Evolutionary conservation across 129 eudicot genomes (phyloP).

Genomic region (Ambrosia trifida): DNA sequence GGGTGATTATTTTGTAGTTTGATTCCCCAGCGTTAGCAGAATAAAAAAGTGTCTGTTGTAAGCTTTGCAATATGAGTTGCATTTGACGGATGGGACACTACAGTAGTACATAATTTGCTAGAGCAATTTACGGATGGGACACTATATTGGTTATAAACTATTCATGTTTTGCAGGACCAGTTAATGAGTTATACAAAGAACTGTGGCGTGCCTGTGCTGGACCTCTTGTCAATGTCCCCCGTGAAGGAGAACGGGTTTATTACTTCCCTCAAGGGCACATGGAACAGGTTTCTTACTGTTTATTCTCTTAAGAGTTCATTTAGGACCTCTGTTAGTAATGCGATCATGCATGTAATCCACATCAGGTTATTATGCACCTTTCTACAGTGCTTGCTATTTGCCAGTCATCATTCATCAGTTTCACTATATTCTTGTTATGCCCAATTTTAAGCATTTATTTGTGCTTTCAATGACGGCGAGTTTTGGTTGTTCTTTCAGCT

Average conservation of each 20-base stretch:
- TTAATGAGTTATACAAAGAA: constrained; percentile 66
- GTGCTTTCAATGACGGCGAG: constrained; percentile 1
- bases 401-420: constrained; percentile 5
- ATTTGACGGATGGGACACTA: too few species aligned
- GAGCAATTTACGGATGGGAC: too few species aligned
- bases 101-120: too few species aligned
- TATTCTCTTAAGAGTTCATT: background rate
- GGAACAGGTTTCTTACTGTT: constrained; percentile 67
- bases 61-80: constrained; percentile 5
- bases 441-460: constrained; percentile 11
- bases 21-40: too few species aligned
- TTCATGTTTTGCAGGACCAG: constrained; percentile 37
- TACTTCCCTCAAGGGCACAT: constrained; percentile 96
- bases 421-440: background rate
- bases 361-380: background rate
- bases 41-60: too few species aligned
- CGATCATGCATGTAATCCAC: background rate
- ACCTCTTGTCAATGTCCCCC: constrained; percentile 80
- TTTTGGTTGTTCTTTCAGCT: constrained; percentile 58
- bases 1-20: background rate
- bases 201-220: constrained; percentile 98
- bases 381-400: background rate
- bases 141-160: constrained; percentile 1
- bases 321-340: constrained; percentile 5
- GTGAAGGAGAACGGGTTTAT: constrained; percentile 85